These are phyloP conservation scores for Trametes punicea DNA, from an alignment of 768 basidiomycete species.

Conservation along the genomic window DNA sequence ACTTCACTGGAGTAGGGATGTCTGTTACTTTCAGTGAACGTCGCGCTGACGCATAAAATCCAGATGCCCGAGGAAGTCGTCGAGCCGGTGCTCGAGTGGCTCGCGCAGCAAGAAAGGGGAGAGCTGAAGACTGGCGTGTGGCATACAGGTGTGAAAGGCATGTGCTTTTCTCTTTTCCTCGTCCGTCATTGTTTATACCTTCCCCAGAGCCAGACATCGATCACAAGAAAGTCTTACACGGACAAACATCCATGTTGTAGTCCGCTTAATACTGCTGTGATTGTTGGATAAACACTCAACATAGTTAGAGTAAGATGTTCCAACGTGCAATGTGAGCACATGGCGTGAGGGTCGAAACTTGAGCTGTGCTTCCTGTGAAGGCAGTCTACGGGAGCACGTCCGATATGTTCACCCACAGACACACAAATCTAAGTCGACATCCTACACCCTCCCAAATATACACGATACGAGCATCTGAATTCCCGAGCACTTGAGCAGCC, in stretches of 20 bases:
- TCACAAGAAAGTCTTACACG: neutral
- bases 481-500: too few species aligned
- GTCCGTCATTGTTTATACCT: neutral
- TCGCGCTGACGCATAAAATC: neutral
- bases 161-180: slow-evolving; percentile 24
- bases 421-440: too few species aligned
- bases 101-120: slow-evolving; percentile 43
- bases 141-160: slow-evolving; percentile 51
- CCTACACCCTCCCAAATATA: too few species aligned
- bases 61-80: slow-evolving; percentile 66
- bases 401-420: too few species aligned
- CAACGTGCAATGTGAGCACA: too few species aligned
- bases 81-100: slow-evolving; percentile 68
- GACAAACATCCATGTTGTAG: neutral
- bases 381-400: too few species aligned
- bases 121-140: slow-evolving; percentile 61
- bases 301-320: too few species aligned
- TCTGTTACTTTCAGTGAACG: neutral
- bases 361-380: too few species aligned
- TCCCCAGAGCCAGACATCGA: neutral
- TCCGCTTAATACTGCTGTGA: too few species aligned
- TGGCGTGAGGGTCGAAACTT: too few species aligned
- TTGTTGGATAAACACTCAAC: too few species aligned
- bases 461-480: too few species aligned
- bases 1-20: slow-evolving; percentile 55